Conservation (phyloP, 2,329 filamentous ascomycete species). For the Penicillium sp. region DNA sequence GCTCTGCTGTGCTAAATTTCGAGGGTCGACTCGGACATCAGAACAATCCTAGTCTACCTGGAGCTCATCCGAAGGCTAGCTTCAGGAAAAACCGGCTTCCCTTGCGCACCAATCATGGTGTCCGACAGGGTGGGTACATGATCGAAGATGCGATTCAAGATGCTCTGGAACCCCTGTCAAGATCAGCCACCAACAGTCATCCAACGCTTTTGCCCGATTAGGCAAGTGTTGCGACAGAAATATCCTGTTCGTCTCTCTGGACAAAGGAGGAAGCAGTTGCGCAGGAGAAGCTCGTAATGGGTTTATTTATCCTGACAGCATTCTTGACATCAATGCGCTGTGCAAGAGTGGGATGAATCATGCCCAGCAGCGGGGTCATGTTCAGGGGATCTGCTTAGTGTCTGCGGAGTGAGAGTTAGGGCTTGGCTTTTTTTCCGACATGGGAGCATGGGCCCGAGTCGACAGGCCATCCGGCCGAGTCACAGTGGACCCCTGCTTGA, state of each 20-base stretch:
- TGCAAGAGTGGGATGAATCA: background rate
- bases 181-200: background rate
- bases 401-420: background rate
- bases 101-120: background rate
- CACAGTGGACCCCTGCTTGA: background rate
- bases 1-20: background rate
- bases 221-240: constrained; percentile 9
- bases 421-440: background rate
- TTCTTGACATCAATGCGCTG: background rate
- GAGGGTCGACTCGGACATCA: constrained; percentile 7
- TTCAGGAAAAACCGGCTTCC: background rate
- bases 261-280: background rate
- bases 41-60: background rate
- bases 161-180: background rate
- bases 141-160: background rate
- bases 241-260: background rate
- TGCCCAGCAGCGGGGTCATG: background rate
- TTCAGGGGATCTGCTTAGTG: background rate
- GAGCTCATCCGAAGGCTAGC: background rate
- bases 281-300: background rate
- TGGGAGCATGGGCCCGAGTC: background rate
- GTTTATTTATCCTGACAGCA: background rate
- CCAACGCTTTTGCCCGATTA: constrained; percentile 1
- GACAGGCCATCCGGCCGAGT: background rate
- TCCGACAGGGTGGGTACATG: background rate